A percentile compares a stretch with the other conserved stretches of the same genome.
Conservation (phyloP, 2,329 filamentous ascomycete genomes). For the Fusarium subglutinans region DNA sequence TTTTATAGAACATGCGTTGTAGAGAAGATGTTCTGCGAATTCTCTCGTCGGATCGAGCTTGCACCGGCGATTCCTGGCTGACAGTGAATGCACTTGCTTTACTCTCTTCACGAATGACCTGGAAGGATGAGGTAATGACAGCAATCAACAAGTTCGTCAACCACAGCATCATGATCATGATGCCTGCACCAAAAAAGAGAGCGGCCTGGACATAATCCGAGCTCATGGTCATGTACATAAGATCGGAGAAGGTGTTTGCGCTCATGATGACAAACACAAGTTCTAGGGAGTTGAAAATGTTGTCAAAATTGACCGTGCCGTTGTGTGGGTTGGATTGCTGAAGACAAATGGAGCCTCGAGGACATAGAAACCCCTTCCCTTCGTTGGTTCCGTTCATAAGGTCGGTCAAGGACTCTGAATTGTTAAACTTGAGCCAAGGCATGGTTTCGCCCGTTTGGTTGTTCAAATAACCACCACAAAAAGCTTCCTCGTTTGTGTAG, state of each 20-base stretch:
- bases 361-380: conserved; percentile 89
- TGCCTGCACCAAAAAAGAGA: conserved; percentile 76
- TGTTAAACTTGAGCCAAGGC: conserved; percentile 72
- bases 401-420: conserved; percentile 52
- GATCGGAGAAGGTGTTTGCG: conserved; percentile 93
- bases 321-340: conserved; percentile 82
- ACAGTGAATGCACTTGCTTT: conserved; percentile 92
- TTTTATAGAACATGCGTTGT: conserved; percentile 79
- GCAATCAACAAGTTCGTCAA: conserved; percentile 93
- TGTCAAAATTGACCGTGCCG: conserved; percentile 92
- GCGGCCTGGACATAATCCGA: conserved; percentile 90
- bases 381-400: conserved; percentile 60
- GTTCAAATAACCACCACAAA: conserved; percentile 86
- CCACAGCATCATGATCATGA: conserved; percentile 96
- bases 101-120: conserved; percentile 97
- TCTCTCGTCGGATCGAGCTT: conserved; percentile 51
- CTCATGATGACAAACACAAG: conserved; percentile 98
- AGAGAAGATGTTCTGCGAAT: conserved; percentile 57
- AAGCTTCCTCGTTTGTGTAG: conserved; percentile 74
- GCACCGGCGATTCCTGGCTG: conserved; percentile 63
- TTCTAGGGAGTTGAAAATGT: conserved; percentile 90
- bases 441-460: conserved; percentile 63
- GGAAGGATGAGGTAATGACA: conserved; percentile 98
- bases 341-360: conserved; percentile 82
- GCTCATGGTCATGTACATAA: conserved; percentile 93